Conservation (phyloP, 257 asterid genomes). For the Gentiana straminea region DNA sequence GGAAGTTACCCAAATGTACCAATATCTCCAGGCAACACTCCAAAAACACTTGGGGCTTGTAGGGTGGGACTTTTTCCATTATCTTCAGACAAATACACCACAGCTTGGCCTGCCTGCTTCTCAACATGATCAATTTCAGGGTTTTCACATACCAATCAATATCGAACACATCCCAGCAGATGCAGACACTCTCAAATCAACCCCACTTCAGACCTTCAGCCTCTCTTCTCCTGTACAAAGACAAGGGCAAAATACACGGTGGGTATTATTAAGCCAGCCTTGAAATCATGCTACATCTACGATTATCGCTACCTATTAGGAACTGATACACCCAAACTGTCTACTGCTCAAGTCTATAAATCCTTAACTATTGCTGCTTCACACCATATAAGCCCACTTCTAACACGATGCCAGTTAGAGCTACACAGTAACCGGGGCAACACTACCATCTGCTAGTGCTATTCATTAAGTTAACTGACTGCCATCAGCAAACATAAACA, state of each 20-base stretch:
- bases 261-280: slow-evolving; percentile 54
- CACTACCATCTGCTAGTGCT: slow-evolving; percentile 7
- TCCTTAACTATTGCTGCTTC: slow-evolving; percentile 20
- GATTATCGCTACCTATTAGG: slow-evolving; percentile 40
- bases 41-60: too few relatives aligned
- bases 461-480: slow-evolving; percentile 11
- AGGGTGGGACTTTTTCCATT: too few relatives aligned
- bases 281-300: slow-evolving; percentile 52
- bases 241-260: slow-evolving; percentile 67
- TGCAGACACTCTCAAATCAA: slow-evolving; percentile 24
- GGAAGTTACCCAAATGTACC: neutral
- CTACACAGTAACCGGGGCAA: neutral
- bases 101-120: slow-evolving; percentile 16
- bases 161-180: slow-evolving; percentile 25
- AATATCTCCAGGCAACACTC: slow-evolving; percentile 7
- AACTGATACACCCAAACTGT: slow-evolving; percentile 31
- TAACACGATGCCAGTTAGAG: slow-evolving; percentile 1
- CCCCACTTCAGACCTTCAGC: slow-evolving; percentile 29
- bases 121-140: slow-evolving; percentile 16
- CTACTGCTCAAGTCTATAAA: slow-evolving; percentile 24
- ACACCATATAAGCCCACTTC: slow-evolving; percentile 11
- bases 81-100: slow-evolving; percentile 1
- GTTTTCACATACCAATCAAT: slow-evolving; percentile 21
- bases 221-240: slow-evolving; percentile 64
- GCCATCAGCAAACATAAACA: slow-evolving; percentile 20